These are phyloP conservation scores for Globisporangium perplexum DNA, from an alignment of 352 stramenopile genomes.

Conservation along the genomic window DNA sequence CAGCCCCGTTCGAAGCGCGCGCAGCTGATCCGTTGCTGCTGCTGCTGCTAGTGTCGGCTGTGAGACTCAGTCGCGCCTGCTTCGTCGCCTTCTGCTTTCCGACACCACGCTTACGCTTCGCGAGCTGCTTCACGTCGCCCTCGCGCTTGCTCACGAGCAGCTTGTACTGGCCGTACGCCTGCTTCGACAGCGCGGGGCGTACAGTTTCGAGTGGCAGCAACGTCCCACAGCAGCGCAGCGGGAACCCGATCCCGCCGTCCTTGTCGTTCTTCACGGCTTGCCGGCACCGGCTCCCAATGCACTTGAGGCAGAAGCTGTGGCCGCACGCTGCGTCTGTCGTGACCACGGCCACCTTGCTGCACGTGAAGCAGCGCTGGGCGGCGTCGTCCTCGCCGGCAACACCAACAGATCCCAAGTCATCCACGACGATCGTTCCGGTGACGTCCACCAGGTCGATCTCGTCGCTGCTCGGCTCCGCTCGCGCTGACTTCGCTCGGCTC, in stretches of 20 bases:
- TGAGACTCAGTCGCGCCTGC: neutral
- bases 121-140: neutral
- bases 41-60: neutral
- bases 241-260: conserved; percentile 18
- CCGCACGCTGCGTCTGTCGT: conserved; percentile 8
- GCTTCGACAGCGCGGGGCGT: conserved; percentile 14
- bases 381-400: conserved; percentile 2
- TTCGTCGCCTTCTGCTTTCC: conserved; percentile 1
- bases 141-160: neutral
- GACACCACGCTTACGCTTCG: neutral
- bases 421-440: neutral
- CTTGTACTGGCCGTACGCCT: conserved; percentile 25
- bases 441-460: conserved; percentile 9
- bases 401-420: neutral
- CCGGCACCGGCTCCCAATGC: conserved; percentile 22
- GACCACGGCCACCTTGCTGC: conserved; percentile 5
- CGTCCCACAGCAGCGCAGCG: conserved; percentile 30
- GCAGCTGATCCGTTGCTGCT: neutral
- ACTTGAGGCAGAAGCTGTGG: conserved; percentile 28
- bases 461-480: neutral
- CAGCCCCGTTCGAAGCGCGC: too few species aligned
- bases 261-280: conserved; percentile 21
- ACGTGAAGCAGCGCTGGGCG: neutral
- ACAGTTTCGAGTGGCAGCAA: conserved; percentile 31
- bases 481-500: neutral